These are phyloP conservation scores for Exophiala sp. DNA, from an alignment of 2,329 filamentous ascomycete genomes.

Conservation along the genomic window DNA sequence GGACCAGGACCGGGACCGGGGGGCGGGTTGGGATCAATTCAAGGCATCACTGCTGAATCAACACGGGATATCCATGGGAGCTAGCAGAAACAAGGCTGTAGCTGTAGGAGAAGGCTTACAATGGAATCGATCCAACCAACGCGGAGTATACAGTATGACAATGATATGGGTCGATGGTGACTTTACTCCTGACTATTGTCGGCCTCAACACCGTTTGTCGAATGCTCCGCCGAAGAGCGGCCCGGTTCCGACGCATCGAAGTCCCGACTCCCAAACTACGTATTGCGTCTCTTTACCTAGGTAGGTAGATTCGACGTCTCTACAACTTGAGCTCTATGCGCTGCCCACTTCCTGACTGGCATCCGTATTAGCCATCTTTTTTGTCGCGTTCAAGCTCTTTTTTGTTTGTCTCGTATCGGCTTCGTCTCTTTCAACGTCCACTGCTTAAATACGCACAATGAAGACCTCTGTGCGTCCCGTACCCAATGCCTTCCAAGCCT, in stretches of 20 bases:
- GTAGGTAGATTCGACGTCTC: background rate
- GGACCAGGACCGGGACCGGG: no score
- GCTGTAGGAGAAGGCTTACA: background rate
- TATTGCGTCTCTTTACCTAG: no score
- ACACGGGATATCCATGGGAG: background rate
- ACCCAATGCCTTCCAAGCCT: conserved; percentile 20
- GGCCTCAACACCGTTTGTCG: no score
- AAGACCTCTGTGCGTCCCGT: conserved; percentile 18
- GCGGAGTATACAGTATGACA: no score
- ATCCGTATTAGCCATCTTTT: no score
- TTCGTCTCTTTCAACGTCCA: background rate
- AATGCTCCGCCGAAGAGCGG: no score
- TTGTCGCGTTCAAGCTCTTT: background rate
- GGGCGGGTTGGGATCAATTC: background rate
- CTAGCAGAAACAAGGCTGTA: background rate
- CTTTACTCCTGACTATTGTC: no score
- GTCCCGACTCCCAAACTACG: no score
- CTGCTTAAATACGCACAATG: conserved; percentile 13
- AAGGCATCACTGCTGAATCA: background rate
- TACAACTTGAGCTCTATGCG: background rate
- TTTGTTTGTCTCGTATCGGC: background rate
- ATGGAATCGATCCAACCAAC: no score
- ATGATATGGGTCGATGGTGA: no score
- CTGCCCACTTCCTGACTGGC: conserved; percentile 5
- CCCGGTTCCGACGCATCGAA: no score